Evolutionary conservation across 495 filamentous ascomycete genomes (phyloP).

Genomic region (Penicillium fimorum): DNA sequence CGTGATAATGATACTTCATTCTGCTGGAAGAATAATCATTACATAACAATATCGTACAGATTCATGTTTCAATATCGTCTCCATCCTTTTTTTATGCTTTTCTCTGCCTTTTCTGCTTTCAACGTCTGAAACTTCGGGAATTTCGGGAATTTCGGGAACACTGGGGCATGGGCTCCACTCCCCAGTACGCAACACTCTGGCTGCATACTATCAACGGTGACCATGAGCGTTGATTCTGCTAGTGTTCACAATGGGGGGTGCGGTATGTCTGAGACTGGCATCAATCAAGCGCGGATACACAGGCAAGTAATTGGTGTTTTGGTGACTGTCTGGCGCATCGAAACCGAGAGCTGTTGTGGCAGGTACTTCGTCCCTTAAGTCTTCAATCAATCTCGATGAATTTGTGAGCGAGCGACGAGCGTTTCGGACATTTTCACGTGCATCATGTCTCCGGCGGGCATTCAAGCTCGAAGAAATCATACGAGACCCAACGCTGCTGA

Average conservation of each 20-base stretch:
- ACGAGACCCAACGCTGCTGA: not conserved
- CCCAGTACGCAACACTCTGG: not conserved
- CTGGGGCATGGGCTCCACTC: not conserved
- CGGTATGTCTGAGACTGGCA: not conserved
- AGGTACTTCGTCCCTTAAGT: not conserved
- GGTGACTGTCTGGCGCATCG: not conserved
- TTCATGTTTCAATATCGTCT: not conserved
- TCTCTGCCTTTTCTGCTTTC: not conserved
- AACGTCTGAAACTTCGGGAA: not conserved
- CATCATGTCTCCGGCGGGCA: not conserved
- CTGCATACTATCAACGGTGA: too few relatives aligned
- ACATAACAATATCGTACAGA: conserved; percentile 1
- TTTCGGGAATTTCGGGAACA: not conserved
- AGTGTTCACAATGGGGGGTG: conserved; percentile 2
- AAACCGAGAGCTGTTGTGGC: not conserved
- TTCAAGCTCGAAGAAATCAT: conserved; percentile 1
- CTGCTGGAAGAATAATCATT: not conserved
- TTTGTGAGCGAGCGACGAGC: not conserved
- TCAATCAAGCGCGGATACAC: not conserved
- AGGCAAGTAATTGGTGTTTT: not conserved
- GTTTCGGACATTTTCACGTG: not conserved
- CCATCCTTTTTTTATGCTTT: not conserved
- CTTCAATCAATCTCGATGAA: not conserved
- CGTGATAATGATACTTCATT: not conserved
- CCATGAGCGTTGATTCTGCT: conserved; percentile 14